phyloP scores from a whole-genome alignment of 345 rosid genomes.

The Reutealis trisperma region DNA sequence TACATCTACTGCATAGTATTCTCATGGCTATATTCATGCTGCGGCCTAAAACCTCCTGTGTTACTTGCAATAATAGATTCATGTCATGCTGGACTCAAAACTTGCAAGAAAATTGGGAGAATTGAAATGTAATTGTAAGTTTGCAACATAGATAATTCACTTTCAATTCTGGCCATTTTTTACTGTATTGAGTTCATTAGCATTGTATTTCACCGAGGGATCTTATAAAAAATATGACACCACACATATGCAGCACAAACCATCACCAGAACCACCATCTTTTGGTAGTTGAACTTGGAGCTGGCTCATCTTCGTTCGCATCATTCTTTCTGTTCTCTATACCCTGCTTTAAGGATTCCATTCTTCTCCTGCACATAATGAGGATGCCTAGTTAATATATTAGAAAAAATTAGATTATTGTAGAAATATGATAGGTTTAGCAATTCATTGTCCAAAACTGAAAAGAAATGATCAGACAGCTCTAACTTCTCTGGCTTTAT shows the following conservation, averaged over 20 bases:
- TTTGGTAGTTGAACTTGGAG: constrained; percentile 35
- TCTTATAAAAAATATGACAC: neutral
- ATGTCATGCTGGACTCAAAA: no score
- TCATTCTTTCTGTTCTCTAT: constrained; percentile 55
- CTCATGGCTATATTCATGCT: no score
- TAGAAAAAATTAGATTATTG: neutral
- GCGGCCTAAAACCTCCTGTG: no score
- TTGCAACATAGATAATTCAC: neutral
- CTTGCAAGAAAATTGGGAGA: no score
- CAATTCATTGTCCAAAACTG: neutral
- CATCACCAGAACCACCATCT: constrained; percentile 76
- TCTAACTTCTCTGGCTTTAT: neutral
- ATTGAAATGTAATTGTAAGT: no score
- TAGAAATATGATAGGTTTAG: neutral
- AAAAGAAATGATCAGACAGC: neutral
- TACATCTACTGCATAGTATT: no score
- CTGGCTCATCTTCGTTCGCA: constrained; percentile 23
- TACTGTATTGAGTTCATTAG: neutral
- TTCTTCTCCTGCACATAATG: constrained; percentile 50
- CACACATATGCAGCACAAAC: constrained; percentile 9
- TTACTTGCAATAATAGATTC: no score
- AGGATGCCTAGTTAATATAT: no score
- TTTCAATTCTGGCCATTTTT: neutral
- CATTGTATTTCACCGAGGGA: neutral
- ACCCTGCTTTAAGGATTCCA: constrained; percentile 70